Conservation (phyloP, 345 rosid species). For the Laguncularia racemosa region DNA sequence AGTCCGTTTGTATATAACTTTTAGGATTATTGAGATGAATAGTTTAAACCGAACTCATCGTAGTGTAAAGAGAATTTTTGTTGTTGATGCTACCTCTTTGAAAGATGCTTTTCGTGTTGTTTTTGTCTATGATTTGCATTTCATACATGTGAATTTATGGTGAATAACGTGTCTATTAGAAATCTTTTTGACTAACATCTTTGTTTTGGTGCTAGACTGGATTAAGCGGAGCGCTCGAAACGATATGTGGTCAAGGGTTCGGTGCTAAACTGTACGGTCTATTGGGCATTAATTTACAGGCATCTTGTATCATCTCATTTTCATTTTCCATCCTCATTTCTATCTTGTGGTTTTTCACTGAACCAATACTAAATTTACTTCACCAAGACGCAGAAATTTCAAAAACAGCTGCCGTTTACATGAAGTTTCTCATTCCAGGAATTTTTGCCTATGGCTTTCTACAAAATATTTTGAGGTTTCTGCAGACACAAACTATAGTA, state of each 20-base stretch:
- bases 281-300: conserved; percentile 66
- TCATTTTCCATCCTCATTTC: conserved; percentile 42
- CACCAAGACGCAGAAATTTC: conserved; percentile 56
- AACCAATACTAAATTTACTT: conserved; percentile 36
- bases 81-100: no score
- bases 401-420: conserved; percentile 44
- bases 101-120: no score
- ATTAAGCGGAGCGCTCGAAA: conserved; percentile 77
- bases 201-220: conserved; percentile 34
- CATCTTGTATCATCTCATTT: conserved; percentile 58
- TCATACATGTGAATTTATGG: no score
- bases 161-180: no score
- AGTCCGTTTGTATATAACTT: no score
- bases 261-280: conserved; percentile 61
- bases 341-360: conserved; percentile 51
- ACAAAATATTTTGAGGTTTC: conserved; percentile 63
- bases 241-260: conserved; percentile 85
- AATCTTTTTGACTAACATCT: background rate
- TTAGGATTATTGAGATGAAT: no score
- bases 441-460: conserved; percentile 54
- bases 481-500: conserved; percentile 64
- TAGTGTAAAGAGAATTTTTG: no score
- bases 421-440: conserved; percentile 56
- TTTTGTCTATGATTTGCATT: no score
- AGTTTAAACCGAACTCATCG: no score